These are phyloP conservation scores for Chalciporus piperatus DNA, from an alignment of 768 basidiomycete species.

Conservation along the genomic window DNA sequence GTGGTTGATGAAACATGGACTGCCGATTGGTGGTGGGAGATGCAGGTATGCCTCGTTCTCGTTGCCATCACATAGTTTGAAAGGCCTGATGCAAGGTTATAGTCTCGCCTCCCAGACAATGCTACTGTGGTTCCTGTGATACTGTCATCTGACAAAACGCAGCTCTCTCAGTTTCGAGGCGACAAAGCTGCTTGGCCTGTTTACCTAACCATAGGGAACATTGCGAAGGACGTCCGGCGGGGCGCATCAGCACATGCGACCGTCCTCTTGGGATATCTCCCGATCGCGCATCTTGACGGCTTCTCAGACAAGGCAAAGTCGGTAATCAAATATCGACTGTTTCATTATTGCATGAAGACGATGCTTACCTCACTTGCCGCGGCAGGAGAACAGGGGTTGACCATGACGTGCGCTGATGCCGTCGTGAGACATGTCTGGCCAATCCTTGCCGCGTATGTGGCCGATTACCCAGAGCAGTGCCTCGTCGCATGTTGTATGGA, in stretches of 20 bases:
- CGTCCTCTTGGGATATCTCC: constrained; percentile 38
- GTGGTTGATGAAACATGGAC: constrained; percentile 19
- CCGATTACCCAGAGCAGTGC: too few relatives aligned
- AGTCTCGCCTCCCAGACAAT: constrained; percentile 1
- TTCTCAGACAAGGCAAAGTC: constrained; percentile 15
- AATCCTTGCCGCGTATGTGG: too few relatives aligned
- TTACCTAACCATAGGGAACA: constrained; percentile 43
- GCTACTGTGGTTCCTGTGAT: constrained; percentile 13
- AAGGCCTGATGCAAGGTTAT: neutral
- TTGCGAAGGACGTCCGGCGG: constrained; percentile 37
- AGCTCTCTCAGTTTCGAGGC: too few relatives aligned
- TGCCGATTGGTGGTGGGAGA: too few relatives aligned
- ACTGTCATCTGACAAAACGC: too few relatives aligned
- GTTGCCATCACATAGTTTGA: neutral
- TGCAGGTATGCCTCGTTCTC: constrained; percentile 7
- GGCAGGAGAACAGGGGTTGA: too few relatives aligned
- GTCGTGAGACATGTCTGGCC: too few relatives aligned
- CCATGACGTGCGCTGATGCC: too few relatives aligned
- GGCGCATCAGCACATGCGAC: constrained; percentile 34
- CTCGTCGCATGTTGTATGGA: too few relatives aligned
- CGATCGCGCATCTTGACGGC: constrained; percentile 33
- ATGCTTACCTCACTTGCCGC: too few relatives aligned
- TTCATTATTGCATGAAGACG: too few relatives aligned
- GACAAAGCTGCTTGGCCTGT: constrained; percentile 46
- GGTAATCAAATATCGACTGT: too few relatives aligned